Evolutionary conservation across 148 eudicot genomes (phyloP).

Genomic region (Vaccinium darrowii): DNA sequence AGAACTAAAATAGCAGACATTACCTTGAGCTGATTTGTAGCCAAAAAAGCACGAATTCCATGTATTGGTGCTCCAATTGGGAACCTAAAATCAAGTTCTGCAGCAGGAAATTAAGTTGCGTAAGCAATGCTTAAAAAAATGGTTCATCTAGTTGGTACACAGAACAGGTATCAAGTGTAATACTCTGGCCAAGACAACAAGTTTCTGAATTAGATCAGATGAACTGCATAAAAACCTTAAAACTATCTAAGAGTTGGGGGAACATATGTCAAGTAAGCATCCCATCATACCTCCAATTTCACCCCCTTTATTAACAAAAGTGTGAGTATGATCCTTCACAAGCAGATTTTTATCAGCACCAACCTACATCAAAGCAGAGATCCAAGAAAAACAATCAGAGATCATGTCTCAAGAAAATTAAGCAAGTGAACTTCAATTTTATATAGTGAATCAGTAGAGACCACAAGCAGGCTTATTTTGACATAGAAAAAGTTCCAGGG

Average conservation of each 20-base stretch:
- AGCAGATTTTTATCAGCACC: constrained; percentile 94
- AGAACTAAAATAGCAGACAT: constrained; percentile 7
- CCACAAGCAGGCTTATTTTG: background rate
- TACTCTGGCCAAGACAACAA: background rate
- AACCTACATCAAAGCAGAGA: constrained; percentile 45
- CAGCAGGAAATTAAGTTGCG: constrained; percentile 17
- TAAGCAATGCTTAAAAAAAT: constrained; percentile 6
- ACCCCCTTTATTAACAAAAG: constrained; percentile 92
- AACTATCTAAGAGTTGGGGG: background rate
- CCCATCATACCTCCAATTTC: constrained; percentile 77
- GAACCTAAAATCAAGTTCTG: constrained; percentile 98
- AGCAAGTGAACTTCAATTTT: constrained; percentile 7
- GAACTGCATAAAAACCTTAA: background rate
- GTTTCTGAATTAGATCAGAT: background rate
- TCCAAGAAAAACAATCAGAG: constrained; percentile 22
- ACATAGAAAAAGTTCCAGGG: background rate
- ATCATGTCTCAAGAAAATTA: constrained; percentile 2
- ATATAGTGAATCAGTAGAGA: background rate
- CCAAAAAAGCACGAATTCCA: constrained; percentile 86
- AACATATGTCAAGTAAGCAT: constrained; percentile 10
- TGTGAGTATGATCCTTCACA: constrained; percentile 97
- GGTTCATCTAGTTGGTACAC: background rate
- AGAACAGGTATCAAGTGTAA: background rate
- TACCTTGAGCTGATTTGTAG: constrained; percentile 97
- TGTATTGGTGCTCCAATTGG: constrained; percentile 95